Evolutionary conservation across 2,329 filamentous ascomycete species (phyloP), one percentile per base, ranked within the genome.

Genomic region (Aspergillus brasiliensis): DNA sequence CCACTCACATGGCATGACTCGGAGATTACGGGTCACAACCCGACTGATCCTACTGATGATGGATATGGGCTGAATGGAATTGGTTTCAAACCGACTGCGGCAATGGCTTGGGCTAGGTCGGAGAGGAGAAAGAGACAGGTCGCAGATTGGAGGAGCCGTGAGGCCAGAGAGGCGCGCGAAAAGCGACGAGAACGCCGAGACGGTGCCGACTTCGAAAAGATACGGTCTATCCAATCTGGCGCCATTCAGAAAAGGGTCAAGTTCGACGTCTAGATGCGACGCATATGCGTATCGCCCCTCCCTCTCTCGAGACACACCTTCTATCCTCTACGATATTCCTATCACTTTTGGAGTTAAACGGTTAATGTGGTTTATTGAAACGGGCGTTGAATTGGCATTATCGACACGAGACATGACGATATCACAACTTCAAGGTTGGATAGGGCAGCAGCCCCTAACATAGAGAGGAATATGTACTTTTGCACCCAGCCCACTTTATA

Each of bases 41-140:
- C 81, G 3, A 79, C 75, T 4, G 83, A 86, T 56, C 82, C 83
- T 6, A 82, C 81, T 40, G 86, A 88, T 67, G 86, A 88, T 69
- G 85, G 86, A 3, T 84, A 84, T 57, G 86, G 86, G 5, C 82
- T 88, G 63, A 88, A 88, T 66, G 86, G 86, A 1, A 81, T 88
- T 58, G 86, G 86, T 0, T 88, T 88, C 71, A 81, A 81, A 60
- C 86, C 86, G 3, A 88, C 85, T 2, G 80, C 85, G 15, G 83
- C 84, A 42, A 81, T 86, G 28, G 85, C 84, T 1, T 83, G 83
- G 74, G 81, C 81, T 15, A 75, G 86, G 51, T 80, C 81, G 44
- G 82, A 85, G 70, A 82, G 79, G 67, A 78, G 86, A 58, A 81
- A 82, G 69, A 82, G 83, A 71, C 86, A 88, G 69, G 74, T 88